Evolutionary conservation across 441 rosid genomes (phyloP).

Genomic region (Eruca vesicaria): DNA sequence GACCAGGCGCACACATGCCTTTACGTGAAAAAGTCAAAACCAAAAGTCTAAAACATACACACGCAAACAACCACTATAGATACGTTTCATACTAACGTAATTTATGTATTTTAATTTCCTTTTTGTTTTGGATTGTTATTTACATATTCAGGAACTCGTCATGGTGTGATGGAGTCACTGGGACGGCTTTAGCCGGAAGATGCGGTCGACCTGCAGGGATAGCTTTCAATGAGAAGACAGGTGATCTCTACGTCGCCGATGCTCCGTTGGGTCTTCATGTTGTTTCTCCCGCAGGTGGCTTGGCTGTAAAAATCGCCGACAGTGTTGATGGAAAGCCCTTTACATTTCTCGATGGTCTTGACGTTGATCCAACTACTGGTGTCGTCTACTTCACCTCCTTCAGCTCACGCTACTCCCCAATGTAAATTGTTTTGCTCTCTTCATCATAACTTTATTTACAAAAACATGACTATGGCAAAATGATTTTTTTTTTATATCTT

Average conservation of each 20-base stretch:
- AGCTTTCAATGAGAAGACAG: conserved; percentile 29
- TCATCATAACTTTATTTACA: background rate
- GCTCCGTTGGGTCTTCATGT: conserved; percentile 35
- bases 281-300: conserved; percentile 30
- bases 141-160: conserved; percentile 30
- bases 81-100: background rate
- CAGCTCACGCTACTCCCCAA: conserved; percentile 25
- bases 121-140: background rate
- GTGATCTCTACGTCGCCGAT: conserved; percentile 39
- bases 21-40: no score
- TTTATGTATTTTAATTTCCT: background rate
- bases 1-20: background rate
- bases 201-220: conserved; percentile 46
- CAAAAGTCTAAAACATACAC: background rate
- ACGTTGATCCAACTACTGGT: conserved; percentile 35
- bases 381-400: conserved; percentile 38
- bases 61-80: background rate
- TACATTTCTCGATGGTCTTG: conserved; percentile 35
- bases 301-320: conserved; percentile 31
- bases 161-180: conserved; percentile 34
- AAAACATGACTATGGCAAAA: background rate
- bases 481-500: background rate
- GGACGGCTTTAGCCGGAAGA: conserved; percentile 25
- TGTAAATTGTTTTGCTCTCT: conserved; percentile 3
- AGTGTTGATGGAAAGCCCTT: conserved; percentile 38